These are phyloP conservation scores for Naganishia kalamii DNA, from an alignment of 768 basidiomycete species.

Conservation along the genomic window DNA sequence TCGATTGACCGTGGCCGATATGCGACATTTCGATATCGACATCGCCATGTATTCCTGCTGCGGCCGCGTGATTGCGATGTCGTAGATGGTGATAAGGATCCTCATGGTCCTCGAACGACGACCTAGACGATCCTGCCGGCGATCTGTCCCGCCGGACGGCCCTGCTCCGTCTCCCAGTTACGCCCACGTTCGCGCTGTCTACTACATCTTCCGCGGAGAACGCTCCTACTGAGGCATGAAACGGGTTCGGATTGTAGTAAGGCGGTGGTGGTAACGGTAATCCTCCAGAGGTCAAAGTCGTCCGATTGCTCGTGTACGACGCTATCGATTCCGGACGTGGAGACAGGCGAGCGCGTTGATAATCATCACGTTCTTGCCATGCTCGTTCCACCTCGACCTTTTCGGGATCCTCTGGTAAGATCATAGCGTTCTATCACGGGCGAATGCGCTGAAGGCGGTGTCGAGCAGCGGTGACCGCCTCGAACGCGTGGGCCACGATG, in stretches of 20 bases:
- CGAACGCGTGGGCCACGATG: no score
- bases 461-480: no score
- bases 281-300: background rate
- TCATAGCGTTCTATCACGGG: constrained; percentile 26
- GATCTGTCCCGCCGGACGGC: background rate
- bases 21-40: no score
- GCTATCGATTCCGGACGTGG: background rate
- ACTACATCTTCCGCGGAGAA: constrained; percentile 6
- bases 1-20: no score
- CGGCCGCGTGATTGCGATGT: background rate
- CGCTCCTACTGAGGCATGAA: background rate
- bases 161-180: background rate
- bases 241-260: constrained; percentile 9
- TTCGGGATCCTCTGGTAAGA: constrained; percentile 44
- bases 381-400: constrained; percentile 34
- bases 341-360: background rate
- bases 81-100: background rate
- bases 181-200: constrained; percentile 7
- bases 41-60: background rate
- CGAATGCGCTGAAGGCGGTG: background rate
- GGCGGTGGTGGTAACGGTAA: constrained; percentile 18
- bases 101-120: background rate
- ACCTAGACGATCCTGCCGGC: background rate
- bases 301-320: background rate
- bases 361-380: background rate